A percentile compares a stretch with the other conserved stretches of the same genome.
Conservation (phyloP, 2,329 filamentous ascomycete species). For the Rhynchosporium agropyri region DNA sequence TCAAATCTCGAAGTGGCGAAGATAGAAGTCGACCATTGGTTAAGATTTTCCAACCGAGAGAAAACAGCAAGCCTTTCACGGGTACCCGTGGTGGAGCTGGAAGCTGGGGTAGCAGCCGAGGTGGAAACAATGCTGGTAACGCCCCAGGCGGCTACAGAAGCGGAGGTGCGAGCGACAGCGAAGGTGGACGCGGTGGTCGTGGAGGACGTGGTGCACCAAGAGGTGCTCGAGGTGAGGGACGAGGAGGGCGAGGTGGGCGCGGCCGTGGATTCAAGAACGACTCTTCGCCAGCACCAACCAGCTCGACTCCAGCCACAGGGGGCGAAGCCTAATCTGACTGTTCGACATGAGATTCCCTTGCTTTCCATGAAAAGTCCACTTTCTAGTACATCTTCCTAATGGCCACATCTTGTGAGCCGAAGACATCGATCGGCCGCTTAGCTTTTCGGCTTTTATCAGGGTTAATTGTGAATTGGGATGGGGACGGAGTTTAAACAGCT, state of each 20-base stretch:
- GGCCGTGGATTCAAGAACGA: constrained; percentile 59
- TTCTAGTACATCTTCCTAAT: constrained; percentile 42
- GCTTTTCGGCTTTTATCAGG: constrained; percentile 36
- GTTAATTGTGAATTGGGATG: constrained; percentile 39
- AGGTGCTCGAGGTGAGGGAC: constrained; percentile 57
- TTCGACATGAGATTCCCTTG: constrained; percentile 34
- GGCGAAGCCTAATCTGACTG: constrained; percentile 38
- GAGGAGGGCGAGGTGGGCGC: constrained; percentile 46
- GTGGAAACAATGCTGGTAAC: constrained; percentile 57
- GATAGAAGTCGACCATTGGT: constrained; percentile 80
- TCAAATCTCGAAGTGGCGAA: constrained; percentile 70
- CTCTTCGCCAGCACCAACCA: constrained; percentile 50
- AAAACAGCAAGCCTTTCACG: constrained; percentile 53
- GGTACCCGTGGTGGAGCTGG: constrained; percentile 66
- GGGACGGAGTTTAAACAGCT: constrained; percentile 42
- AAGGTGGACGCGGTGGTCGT: constrained; percentile 57
- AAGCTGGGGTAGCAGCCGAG: constrained; percentile 68
- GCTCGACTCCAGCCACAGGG: constrained; percentile 52
- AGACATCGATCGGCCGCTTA: constrained; percentile 36
- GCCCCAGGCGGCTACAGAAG: constrained; percentile 78
- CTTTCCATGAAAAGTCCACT: constrained; percentile 39
- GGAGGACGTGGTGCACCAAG: constrained; percentile 61
- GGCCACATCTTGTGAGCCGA: constrained; percentile 37
- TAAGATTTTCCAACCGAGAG: constrained; percentile 77
- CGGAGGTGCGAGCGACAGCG: constrained; percentile 77